Evolutionary conservation across 176 grass and related monocot species (phyloP), one percentile per base, ranked within the genome.

Genomic region (Zea mays): DNA sequence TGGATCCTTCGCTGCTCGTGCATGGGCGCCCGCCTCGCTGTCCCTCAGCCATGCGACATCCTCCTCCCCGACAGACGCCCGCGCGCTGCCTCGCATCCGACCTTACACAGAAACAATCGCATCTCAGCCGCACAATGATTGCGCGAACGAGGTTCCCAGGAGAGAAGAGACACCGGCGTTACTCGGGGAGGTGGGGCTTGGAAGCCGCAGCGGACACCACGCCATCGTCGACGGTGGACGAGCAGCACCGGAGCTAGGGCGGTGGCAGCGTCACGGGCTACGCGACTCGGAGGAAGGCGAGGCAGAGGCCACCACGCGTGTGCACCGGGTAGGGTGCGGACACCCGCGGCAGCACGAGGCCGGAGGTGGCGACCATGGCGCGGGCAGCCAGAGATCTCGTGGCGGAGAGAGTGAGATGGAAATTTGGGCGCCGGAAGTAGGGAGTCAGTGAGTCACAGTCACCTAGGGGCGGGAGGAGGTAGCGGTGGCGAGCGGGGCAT

Each of bases 361-460:
- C 86, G 56, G 86, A 88, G 76, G 86, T 47, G 71, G 81, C 81
- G 7, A 79, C 86, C 86, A 88, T 88, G 71, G 69, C 80, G 60
- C 73, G 59, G 44, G 50, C 59, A 42, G 85, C 76, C 76, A 57
- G 86, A 84, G 86, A 88, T 88, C 81, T 84, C 76, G 52, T 60
- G 20, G 77, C 44, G 15, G 74, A 50, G 46, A 38, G 36, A 16
- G 21, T 16, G 27, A 8, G 60, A 46, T 6, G 10, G 35, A 38
- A 59, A 64, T 35, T 15, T 19, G 70, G 60, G 38, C 3, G 47
- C 17, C 1, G 49, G 36, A 10, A 55, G 16, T 43, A 35, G 41
- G 0, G 0, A 47, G 48, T n/a, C n/a, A n/a, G n/a, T n/a, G n/a
- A n/a, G n/a, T 10, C 40, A 41, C 11, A 21, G 62, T 79, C 63